Conservation (phyloP, 2,329 filamentous ascomycete species). For the Diplodia sapinea region DNA sequence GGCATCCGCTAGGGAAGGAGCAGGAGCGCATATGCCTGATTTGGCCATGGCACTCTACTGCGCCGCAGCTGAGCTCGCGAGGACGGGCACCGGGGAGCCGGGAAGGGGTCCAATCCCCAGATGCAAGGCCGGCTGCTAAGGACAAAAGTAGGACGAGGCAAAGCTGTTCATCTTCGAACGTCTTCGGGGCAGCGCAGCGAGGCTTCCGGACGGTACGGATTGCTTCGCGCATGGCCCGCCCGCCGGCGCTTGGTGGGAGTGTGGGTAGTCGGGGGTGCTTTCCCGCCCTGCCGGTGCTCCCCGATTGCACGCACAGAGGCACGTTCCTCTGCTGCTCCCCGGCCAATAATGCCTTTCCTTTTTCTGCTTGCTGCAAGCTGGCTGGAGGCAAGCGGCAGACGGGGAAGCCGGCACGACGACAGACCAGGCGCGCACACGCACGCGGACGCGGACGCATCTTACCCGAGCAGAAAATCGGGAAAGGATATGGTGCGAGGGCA, state of each 20-base stretch:
- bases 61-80: background rate
- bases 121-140: constrained; percentile 1
- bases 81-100: background rate
- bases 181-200: constrained; percentile 19
- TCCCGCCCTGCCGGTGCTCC: constrained; percentile 18
- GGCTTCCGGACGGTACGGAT: constrained; percentile 21
- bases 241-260: constrained; percentile 11
- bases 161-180: constrained; percentile 13
- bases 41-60: background rate
- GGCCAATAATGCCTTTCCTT: background rate
- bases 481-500: background rate
- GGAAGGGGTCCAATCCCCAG: constrained; percentile 1
- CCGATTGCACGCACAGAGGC: constrained; percentile 3
- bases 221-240: constrained; percentile 23
- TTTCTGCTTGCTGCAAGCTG: background rate
- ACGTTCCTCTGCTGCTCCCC: background rate
- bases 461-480: background rate
- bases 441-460: background rate
- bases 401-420: background rate
- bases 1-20: background rate
- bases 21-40: background rate
- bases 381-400: background rate
- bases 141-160: background rate
- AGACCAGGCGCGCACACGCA: too few relatives aligned
- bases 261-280: background rate